Conservation (phyloP, 2,329 filamentous ascomycete species). For the Diaporthe batatas region DNA sequence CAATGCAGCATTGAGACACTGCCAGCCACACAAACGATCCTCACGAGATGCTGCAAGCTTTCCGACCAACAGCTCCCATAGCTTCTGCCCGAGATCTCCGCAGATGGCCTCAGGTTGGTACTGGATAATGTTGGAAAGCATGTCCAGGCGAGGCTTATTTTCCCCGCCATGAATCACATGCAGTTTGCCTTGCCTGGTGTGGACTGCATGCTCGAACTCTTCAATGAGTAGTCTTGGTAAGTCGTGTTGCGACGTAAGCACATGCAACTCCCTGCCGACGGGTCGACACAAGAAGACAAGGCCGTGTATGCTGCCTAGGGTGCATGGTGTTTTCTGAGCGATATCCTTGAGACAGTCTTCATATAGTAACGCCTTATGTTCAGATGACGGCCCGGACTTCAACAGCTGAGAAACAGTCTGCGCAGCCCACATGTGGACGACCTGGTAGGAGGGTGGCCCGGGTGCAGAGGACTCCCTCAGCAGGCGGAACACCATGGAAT, state of each 20-base stretch:
- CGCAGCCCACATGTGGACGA: constrained; percentile 39
- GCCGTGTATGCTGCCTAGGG: constrained; percentile 82
- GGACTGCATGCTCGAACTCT: constrained; percentile 72
- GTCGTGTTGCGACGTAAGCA: constrained; percentile 72
- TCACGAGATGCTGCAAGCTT: constrained; percentile 68
- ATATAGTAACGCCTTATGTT: constrained; percentile 74
- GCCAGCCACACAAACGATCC: constrained; percentile 78
- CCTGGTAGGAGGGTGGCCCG: constrained; percentile 56
- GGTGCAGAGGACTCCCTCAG: constrained; percentile 78
- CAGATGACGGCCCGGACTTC: constrained; percentile 62
- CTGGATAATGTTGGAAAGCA: constrained; percentile 69
- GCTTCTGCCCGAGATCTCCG: constrained; percentile 68
- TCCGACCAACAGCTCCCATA: constrained; percentile 83
- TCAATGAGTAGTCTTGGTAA: constrained; percentile 73
- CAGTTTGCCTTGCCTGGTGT: constrained; percentile 57
- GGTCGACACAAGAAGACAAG: constrained; percentile 60
- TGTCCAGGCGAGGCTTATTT: constrained; percentile 68
- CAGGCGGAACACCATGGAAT: constrained; percentile 72
- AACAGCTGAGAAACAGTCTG: constrained; percentile 58
- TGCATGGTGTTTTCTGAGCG: constrained; percentile 70
- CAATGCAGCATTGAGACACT: constrained; percentile 67
- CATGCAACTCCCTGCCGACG: constrained; percentile 64
- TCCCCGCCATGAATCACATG: constrained; percentile 61
- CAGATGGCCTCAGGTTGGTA: constrained; percentile 72
- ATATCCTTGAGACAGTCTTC: constrained; percentile 78